Evolutionary conservation across 352 stramenopile genomes (phyloP).

Genomic region (Pythium phragmitis): DNA sequence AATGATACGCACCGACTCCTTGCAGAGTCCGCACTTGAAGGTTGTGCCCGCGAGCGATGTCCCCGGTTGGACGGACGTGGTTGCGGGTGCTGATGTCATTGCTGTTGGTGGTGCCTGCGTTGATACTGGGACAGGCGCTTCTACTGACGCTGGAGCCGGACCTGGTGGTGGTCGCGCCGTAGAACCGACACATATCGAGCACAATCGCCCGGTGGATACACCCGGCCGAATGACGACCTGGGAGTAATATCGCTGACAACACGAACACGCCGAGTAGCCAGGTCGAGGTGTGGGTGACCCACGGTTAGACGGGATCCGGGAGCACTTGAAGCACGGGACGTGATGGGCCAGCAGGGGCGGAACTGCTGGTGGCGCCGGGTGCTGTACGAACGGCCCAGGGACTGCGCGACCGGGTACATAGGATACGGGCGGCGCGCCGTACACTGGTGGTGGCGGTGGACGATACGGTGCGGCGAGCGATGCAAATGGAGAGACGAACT

Average conservation of each 20-base stretch:
- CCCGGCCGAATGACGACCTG: neutral
- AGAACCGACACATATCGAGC: neutral
- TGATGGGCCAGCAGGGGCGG: neutral
- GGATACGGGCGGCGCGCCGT: conserved; percentile 5
- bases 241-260: conserved; percentile 13
- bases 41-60: neutral
- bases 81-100: too few species aligned
- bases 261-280: conserved; percentile 7
- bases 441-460: conserved; percentile 2
- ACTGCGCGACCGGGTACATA: conserved; percentile 10
- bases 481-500: conserved; percentile 16
- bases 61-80: neutral
- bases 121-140: neutral
- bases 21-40: neutral
- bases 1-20: neutral
- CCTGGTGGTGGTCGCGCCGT: neutral
- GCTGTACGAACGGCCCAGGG: neutral
- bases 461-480: conserved; percentile 4
- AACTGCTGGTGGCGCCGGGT: neutral
- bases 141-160: neutral
- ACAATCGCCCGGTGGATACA: neutral
- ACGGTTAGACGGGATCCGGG: neutral
- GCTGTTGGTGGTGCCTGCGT: neutral
- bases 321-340: conserved; percentile 9
- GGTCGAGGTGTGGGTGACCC: neutral